A percentile compares a stretch with the other conserved stretches of the same genome.
Evolutionary conservation across 257 asterid genomes (phyloP).

Genomic region (Thymus mandschuricus): DNA sequence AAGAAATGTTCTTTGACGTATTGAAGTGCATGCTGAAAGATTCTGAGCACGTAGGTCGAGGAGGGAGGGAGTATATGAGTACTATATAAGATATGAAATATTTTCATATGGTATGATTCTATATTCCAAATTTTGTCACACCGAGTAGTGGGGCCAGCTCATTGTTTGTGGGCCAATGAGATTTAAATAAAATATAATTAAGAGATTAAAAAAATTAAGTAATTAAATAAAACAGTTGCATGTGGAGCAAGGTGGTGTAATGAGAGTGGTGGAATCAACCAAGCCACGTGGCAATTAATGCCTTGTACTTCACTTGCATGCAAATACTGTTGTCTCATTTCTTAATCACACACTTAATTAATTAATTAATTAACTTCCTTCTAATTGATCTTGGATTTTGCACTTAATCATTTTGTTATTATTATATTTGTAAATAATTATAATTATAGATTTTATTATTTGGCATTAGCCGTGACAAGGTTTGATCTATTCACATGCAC

Average conservation of each 20-base stretch:
- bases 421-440: no score
- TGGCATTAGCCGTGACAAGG: no score
- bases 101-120: background rate
- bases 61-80: no score
- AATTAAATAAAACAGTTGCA: conserved; percentile 36
- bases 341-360: background rate
- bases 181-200: conserved; percentile 21
- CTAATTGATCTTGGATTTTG: background rate
- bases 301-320: conserved; percentile 26
- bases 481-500: no score
- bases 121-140: background rate
- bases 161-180: conserved; percentile 14
- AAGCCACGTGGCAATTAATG: conserved; percentile 53
- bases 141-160: background rate
- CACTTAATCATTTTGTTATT: no score
- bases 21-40: no score
- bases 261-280: conserved; percentile 40
- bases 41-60: no score
- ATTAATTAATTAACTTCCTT: background rate
- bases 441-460: no score
- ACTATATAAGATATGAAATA: background rate
- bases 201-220: background rate
- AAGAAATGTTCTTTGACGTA: no score
- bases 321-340: conserved; percentile 34
- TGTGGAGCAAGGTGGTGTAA: conserved; percentile 42